Evolutionary conservation across 495 filamentous ascomycete species (phyloP), one percentile per base, ranked within the genome.

Genomic region (Lasiosphaeria miniovina): DNA sequence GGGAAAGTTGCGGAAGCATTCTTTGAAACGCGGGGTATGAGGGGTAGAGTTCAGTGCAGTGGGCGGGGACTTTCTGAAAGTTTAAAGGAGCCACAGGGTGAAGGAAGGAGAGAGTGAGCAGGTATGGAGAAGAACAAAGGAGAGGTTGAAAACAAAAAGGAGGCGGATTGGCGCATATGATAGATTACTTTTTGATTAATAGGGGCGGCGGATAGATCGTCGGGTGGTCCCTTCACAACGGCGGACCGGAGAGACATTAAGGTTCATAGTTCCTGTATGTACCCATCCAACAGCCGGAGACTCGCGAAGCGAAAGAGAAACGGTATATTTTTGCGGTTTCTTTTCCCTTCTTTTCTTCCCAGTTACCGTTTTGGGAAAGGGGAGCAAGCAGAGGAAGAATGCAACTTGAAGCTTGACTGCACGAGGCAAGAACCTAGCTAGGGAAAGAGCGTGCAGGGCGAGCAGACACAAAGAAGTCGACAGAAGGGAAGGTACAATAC

Each of bases 291-390:
- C 24, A 2, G 24, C 1, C 24, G 48, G 15, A 49, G 3, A 15
- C 11, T 53, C 38, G 32, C 14, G 51, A 53, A 38, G 51, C 33
- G n/a, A 36, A 46, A 55, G 43, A n/a, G 38, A 33, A 32, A 52
- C 43, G 6, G 24, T 17, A 32, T 32, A n/a, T 24, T 24, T 24
- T 24, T 24, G 24, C 24, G 24, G 24, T 24, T 24, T 24, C 24
- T 24, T 1, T 24, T 24, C 1, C 24, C 24, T 24, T 24, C 24
- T 24, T 24, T 2, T 24, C 24, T 24, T 24, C 24, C 24, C 2
- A 24, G 24, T 24, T 2, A 24, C 24, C 0, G 24, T 24, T 24
- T 24, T 24, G 24, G 24, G 24, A 24, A 24, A 24, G 24, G 24
- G 24, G 24, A 24, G 24, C 24, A 24, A 24, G 24, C 24, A 24